Evolutionary conservation across 495 filamentous ascomycete species (phyloP).

Genomic region (Schizothecium vesticola): DNA sequence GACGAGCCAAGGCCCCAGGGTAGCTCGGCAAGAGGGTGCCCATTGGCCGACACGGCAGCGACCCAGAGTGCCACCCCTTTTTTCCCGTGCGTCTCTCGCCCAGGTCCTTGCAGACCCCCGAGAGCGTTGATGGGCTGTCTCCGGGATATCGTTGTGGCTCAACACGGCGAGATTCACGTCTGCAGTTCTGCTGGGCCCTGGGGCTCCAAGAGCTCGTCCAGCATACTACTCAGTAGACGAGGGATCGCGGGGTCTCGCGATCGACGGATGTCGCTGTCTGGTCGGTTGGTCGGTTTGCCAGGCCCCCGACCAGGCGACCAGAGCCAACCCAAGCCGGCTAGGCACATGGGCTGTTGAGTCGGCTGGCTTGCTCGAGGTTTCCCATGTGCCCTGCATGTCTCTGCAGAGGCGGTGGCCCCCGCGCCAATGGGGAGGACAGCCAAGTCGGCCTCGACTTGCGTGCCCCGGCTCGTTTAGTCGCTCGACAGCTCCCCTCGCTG

Average conservation of each 20-base stretch:
- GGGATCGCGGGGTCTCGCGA: neutral
- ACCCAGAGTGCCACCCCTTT: neutral
- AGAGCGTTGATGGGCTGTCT: neutral
- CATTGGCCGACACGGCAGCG: constrained; percentile 20
- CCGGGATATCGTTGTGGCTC: neutral
- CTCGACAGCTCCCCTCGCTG: constrained; percentile 28
- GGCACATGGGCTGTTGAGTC: constrained; percentile 10
- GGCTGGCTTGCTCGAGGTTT: constrained; percentile 10
- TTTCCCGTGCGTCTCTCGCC: neutral
- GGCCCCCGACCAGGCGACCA: constrained; percentile 10
- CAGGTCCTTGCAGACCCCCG: neutral
- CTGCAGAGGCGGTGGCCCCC: constrained; percentile 22
- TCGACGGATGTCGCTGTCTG: neutral
- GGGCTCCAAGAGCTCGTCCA: too few relatives aligned
- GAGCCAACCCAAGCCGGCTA: constrained; percentile 19
- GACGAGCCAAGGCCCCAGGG: constrained; percentile 18
- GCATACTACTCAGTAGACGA: neutral
- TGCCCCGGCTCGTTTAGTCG: constrained; percentile 33
- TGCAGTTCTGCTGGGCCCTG: neutral
- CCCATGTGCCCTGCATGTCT: constrained; percentile 26
- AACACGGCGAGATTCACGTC: neutral
- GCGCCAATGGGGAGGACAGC: constrained; percentile 26
- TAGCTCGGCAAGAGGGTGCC: constrained; percentile 21
- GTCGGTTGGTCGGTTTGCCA: neutral
- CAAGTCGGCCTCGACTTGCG: constrained; percentile 25